Evolutionary conservation across 805 yeast genomes (phyloP), one percentile per base, ranked within the genome.

Genomic region (Candida ficus): DNA sequence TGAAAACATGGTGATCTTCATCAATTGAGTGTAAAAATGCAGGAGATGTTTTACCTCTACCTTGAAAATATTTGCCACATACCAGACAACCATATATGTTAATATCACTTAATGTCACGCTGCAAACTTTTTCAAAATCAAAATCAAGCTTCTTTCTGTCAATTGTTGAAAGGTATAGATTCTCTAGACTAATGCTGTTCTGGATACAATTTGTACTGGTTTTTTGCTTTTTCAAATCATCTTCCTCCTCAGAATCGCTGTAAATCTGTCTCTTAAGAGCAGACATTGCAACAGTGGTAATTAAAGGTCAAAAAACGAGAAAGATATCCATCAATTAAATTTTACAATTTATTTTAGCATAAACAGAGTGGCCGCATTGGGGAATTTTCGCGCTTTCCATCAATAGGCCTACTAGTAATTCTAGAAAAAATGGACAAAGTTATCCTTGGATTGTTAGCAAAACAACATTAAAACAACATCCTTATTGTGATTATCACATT

Each of bases 21-120:
- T 78, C 70, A 16, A 85, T 66, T 2, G 88, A 71, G 56, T 86
- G 95, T 13, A 65, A 54, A 51, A 77, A 82, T 0, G 90, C 89
- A 18, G 79, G 79, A 0, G 90, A 75, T n/a, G 72, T 57, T 42
- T 60, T 64, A 1, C 78, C 73, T 19, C 88, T 67, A 1, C 95
- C 95, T 49, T 78, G 81, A 39, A 76, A 71, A 59, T 77, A 86
- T 51, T 74, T 79, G 26, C 90, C 91, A 61, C 95, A 86, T 0
- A 70, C 71, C 17, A 86, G 61, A 54, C 95, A 86, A 25, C 85
- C 78, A 52, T 84, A 83, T 1, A 85, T 73, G 50, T 83, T 81
- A 17, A 71, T 63, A 29, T 66, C 71, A 1, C 86, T 69, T 18
- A 84, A 63, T 0, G 88, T 73, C 0, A 80, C 73, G 32, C 76